Evolutionary conservation across 176 grass and related monocot species (phyloP).

Genomic region (Elaeis guineensis): DNA sequence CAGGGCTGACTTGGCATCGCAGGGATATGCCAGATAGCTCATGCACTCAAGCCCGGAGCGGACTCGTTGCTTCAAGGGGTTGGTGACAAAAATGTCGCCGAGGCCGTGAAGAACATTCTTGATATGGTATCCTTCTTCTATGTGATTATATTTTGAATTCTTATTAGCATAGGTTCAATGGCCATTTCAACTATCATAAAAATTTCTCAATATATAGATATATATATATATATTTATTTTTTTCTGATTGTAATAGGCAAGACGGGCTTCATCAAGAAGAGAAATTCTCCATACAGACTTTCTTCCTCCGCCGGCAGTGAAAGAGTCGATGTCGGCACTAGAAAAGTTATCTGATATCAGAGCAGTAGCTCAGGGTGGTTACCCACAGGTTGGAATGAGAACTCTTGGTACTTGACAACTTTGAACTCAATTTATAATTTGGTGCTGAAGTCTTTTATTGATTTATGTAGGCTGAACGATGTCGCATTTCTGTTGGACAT

Average conservation of each 20-base stretch:
- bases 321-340: constrained; percentile 51
- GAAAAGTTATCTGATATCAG: constrained; percentile 72
- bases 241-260: constrained; percentile 30
- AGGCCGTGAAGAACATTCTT: constrained; percentile 68
- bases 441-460: constrained; percentile 1
- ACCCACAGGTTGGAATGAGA: constrained; percentile 59
- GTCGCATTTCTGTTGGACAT: constrained; percentile 79
- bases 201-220: too few relatives aligned
- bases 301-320: constrained; percentile 65
- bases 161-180: too few relatives aligned
- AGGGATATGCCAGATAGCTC: constrained; percentile 37
- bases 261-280: constrained; percentile 56
- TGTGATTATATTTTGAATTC: too few relatives aligned
- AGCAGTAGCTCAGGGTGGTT: constrained; percentile 80
- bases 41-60: constrained; percentile 21
- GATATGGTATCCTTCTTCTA: constrained; percentile 42
- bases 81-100: constrained; percentile 42
- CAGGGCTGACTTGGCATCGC: not conserved
- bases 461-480: constrained; percentile 66
- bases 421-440: constrained; percentile 13
- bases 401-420: not conserved
- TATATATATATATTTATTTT: not conserved
- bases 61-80: constrained; percentile 33
- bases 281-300: constrained; percentile 69
- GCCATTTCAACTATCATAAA: too few relatives aligned